Percentiles rank a stretch among this genome's conserved stretches.
Conservation (phyloP, 257 asterid genomes). For the Schizonepeta tenuifolia region DNA sequence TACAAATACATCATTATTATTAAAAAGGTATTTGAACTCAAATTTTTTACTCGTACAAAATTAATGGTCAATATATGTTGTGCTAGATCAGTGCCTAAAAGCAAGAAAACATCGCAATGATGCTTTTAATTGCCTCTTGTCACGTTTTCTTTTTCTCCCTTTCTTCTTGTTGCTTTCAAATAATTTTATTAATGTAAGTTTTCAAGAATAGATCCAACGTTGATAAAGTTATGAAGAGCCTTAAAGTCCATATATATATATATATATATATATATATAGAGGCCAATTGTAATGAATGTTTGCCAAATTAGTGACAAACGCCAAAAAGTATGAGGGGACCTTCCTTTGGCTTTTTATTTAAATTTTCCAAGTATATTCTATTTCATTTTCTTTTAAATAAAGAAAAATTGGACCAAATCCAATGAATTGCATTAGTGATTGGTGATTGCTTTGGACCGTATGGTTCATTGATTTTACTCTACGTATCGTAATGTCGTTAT, state of each 20-base stretch:
- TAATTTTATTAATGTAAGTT: not conserved
- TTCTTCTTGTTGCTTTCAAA: not conserved
- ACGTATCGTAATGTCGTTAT: not conserved
- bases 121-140: not conserved
- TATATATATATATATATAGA: not conserved
- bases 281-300: conserved; percentile 9
- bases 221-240: conserved; percentile 1
- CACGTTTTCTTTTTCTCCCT: not conserved
- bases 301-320: conserved; percentile 26
- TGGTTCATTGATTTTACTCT: not conserved
- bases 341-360: not conserved
- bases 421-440: not conserved
- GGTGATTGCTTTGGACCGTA: not conserved
- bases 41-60: not conserved
- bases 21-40: no score
- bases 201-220: conserved; percentile 14
- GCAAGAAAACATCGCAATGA: not conserved
- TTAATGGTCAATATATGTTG: not conserved
- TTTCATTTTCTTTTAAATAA: not conserved
- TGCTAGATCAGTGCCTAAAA: not conserved
- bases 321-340: conserved; percentile 32
- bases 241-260: conserved; percentile 9
- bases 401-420: not conserved
- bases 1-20: no score
- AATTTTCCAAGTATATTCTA: not conserved